Conservation (phyloP, 2,329 filamentous ascomycete genomes). For the Cercospora sp. region DNA sequence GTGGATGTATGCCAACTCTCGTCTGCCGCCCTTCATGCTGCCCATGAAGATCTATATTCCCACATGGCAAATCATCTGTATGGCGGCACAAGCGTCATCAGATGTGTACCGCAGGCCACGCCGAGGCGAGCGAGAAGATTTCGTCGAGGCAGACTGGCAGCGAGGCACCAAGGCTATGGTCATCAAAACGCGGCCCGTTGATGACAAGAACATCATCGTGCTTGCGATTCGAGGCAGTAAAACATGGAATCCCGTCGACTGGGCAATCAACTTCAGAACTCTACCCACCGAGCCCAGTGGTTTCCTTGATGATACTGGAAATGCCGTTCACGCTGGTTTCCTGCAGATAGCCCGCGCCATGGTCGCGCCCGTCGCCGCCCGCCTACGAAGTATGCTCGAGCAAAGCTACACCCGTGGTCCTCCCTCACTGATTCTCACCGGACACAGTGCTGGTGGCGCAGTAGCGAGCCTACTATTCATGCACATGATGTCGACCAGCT, state of each 20-base stretch:
- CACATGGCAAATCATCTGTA: slow-evolving; percentile 74
- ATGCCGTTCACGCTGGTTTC: slow-evolving; percentile 80
- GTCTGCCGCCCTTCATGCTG: slow-evolving; percentile 66
- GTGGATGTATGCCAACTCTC: slow-evolving; percentile 75
- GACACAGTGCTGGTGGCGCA: slow-evolving; percentile 83
- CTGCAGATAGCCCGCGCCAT: slow-evolving; percentile 73
- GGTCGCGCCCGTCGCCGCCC: slow-evolving; percentile 69
- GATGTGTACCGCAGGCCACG: slow-evolving; percentile 69
- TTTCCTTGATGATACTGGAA: slow-evolving; percentile 76
- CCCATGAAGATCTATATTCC: slow-evolving; percentile 70
- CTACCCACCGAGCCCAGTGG: slow-evolving; percentile 64
- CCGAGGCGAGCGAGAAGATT: slow-evolving; percentile 64
- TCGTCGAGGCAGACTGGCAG: slow-evolving; percentile 70
- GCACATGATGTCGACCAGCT: slow-evolving; percentile 70
- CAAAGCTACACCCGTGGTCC: slow-evolving; percentile 67
- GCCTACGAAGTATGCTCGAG: slow-evolving; percentile 67
- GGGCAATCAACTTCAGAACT: slow-evolving; percentile 77
- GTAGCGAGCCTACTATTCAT: slow-evolving; percentile 76
- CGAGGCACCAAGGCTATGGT: slow-evolving; percentile 82
- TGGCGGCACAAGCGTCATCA: slow-evolving; percentile 76
- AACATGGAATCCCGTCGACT: slow-evolving; percentile 69
- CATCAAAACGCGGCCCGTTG: slow-evolving; percentile 76
- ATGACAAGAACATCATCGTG: slow-evolving; percentile 75
- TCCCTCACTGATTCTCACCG: slow-evolving; percentile 77
- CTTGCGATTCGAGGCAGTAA: slow-evolving; percentile 81